Evolutionary conservation across 2,329 filamentous ascomycete species (phyloP), one percentile per base, ranked within the genome.

Genomic region (Lizonia empirigonia): DNA sequence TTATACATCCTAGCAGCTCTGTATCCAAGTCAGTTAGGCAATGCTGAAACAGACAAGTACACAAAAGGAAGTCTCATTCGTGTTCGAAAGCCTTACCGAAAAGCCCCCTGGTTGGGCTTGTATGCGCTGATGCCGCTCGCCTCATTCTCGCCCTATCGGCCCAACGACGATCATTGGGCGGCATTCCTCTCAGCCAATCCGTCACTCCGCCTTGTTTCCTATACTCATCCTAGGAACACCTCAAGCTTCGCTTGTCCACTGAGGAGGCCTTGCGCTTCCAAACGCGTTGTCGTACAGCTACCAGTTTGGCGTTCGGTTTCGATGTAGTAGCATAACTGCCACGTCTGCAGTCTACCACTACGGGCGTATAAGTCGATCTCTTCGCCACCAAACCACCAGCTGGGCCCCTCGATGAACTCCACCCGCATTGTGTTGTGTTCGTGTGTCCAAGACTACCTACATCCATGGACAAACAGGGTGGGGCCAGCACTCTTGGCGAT

Each of bases 101-200:
- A 24, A 50, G 42, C 46, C 45, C 44, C 56, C 51, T 47, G 35
- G 62, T 66, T 64, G 63, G 63, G 63, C 59, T 37, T 53, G 50
- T 52, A 59, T 59, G 62, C 63, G 61, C 51, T 61, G 61, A 56
- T 60, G 59, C 58, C 62, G 58, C 52, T 63, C 63, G 63, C 63
- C 63, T 66, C 63, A 66, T 60, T 64, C 55, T 53, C 56, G 63
- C 63, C 62, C 59, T 65, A 48, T 54, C 59, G 44, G 62, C 63
- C 62, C 62, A 64, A 65, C 55, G 40, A 57, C 45, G 41, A 58
- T 59, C 54, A 58, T 64, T 62, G 63, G 63, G 63, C 61, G 60
- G 56, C 63, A 47, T 53, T 53, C 55, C 35, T 57, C 35, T 30
- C 52, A 51, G 54, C 59, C 61, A 55, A 53, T 51, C 35, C 33